A percentile compares a stretch with the other conserved stretches of the same genome.
Evolutionary conservation across 768 basidiomycete genomes (phyloP).

Genomic region (Lentinus tigrinus): DNA sequence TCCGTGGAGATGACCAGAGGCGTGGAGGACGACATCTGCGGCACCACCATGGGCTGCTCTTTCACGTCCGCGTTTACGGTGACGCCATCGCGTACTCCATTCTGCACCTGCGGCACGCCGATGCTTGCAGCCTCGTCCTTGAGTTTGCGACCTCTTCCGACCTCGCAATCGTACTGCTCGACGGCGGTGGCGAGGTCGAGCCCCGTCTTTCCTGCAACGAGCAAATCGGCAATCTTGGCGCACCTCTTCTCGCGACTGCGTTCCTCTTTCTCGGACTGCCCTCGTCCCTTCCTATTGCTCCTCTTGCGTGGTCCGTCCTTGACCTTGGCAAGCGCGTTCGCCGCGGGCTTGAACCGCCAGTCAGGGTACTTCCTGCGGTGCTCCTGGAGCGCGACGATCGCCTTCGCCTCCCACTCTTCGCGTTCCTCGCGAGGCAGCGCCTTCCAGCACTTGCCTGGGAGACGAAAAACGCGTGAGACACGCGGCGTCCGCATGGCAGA

Average conservation of each 20-base stretch:
- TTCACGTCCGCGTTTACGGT: slow-evolving; percentile 1
- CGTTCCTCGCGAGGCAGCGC: slow-evolving; percentile 65
- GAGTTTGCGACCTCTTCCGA: slow-evolving; percentile 24
- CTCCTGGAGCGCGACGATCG: slow-evolving; percentile 66
- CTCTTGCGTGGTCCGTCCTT: slow-evolving; percentile 40
- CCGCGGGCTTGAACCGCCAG: slow-evolving; percentile 78
- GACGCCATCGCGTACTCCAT: slow-evolving; percentile 5
- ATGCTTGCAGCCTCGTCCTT: slow-evolving; percentile 22
- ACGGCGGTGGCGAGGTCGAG: slow-evolving; percentile 60
- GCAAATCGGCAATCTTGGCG: slow-evolving; percentile 64
- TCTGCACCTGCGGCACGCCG: slow-evolving; percentile 9
- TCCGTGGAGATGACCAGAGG: background rate
- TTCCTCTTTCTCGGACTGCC: slow-evolving; percentile 39
- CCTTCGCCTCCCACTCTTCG: slow-evolving; percentile 76
- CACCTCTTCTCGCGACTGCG: slow-evolving; percentile 57
- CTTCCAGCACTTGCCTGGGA: slow-evolving; percentile 71
- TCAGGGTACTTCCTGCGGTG: slow-evolving; percentile 75
- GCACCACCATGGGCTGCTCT: slow-evolving; percentile 7
- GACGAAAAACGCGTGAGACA: slow-evolving; percentile 9
- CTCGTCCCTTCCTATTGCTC: slow-evolving; percentile 32
- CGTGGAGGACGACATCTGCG: background rate
- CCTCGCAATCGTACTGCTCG: slow-evolving; percentile 53
- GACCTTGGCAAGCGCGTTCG: slow-evolving; percentile 42
- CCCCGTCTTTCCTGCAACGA: slow-evolving; percentile 68
- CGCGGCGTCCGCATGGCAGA: slow-evolving; percentile 5